Evolutionary conservation across 192 early-diverging fungal genomes (phyloP), one percentile per base, ranked within the genome.

Genomic region (Cetraspora pellucida): DNA sequence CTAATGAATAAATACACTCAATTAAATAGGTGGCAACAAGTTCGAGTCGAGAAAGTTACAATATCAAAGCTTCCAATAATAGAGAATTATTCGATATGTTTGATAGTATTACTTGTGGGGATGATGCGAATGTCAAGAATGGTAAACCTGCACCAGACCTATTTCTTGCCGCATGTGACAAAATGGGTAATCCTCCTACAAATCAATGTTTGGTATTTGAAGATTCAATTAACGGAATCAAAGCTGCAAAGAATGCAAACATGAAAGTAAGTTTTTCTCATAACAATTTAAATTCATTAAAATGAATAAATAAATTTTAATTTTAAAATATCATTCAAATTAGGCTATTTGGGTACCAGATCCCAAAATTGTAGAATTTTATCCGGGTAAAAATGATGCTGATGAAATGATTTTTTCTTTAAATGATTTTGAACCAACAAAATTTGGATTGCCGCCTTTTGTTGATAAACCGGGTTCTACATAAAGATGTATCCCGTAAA

Each of bases 111-210:
- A 91, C 92, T 4, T 94, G 93, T 74, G 97, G 96, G 13, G 95
- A 98, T 80, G 95, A 98, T 77, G 84, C 91, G 2, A 87, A 82
- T 8, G 88, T 98, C 55, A 80, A 82, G 64, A 80, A 87, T 61
- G 92, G 94, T 4, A 98, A 98, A 84, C 97, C 97, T 2, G 85
- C 90, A 23, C 97, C 97, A 2, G 97, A 98, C 72, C 87, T 97
- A 28, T 98, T 97, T 83, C 85, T 91, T 21, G 89, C 60, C 2
- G 74, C 80, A 78, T 14, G 44, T 60, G 19, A 45, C 66, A 13
- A 79, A 74, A 61, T 93, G 17, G 89, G 92, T 47, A 80, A 77
- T 65, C 76, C 75, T 25, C 80, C 80, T 50, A 78, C 83, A 2
- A 82, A 84, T 6, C 85, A 89, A 9, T 93, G 92, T 72, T 85